Evolutionary conservation across 345 rosid species (phyloP).

Genomic region (Lenwebbia sp.): DNA sequence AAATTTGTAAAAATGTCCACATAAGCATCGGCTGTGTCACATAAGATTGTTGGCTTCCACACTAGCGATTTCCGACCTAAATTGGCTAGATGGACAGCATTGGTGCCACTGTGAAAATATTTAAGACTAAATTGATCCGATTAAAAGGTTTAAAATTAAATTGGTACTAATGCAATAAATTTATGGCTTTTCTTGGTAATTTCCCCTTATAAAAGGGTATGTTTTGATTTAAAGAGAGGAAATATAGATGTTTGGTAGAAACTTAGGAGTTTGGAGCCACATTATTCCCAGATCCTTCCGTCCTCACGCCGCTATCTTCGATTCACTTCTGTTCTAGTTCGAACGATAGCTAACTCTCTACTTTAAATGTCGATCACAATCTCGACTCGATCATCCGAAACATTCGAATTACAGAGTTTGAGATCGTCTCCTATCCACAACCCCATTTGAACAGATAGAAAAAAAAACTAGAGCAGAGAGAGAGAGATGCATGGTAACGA

Average conservation of each 20-base stretch:
- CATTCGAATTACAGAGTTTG: no score
- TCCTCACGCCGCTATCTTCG: no score
- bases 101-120: no score
- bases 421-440: background rate
- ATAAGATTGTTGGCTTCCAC: fast-evolving
- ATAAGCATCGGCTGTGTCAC: no score
- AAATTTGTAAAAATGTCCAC: background rate
- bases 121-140: no score
- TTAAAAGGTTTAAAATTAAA: background rate
- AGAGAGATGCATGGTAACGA: background rate
- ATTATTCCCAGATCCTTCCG: no score
- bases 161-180: background rate
- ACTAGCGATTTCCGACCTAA: background rate
- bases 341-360: no score
- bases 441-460: background rate
- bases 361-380: no score
- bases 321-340: no score
- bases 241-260: background rate
- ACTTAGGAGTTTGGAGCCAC: background rate
- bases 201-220: background rate
- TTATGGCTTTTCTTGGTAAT: fast-evolving
- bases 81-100: fast-evolving
- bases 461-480: background rate
- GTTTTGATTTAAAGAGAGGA: background rate
- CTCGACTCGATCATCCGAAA: no score